phyloP scores from a whole-genome alignment of 1,139 yeast species.

The Yamadazyma sp. region DNA sequence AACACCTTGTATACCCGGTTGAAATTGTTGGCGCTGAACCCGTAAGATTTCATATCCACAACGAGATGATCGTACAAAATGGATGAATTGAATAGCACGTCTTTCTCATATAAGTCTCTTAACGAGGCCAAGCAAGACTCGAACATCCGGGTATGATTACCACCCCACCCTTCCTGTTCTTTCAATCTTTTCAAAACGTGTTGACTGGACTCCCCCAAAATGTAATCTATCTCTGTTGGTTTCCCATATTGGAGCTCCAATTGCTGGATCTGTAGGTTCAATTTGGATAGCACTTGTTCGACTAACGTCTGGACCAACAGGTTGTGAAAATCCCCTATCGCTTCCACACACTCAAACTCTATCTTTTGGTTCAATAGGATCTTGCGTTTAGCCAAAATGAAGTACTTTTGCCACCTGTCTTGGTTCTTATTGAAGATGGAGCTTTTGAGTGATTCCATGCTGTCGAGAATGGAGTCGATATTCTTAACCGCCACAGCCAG shows the following conservation, averaged over 20 bases:
- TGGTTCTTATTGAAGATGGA: slow-evolving; percentile 42
- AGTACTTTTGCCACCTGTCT: slow-evolving; percentile 48
- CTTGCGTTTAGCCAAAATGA: slow-evolving; percentile 59
- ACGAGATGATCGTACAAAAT: slow-evolving; percentile 44
- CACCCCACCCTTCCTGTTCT: slow-evolving; percentile 59
- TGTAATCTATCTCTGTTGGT: slow-evolving; percentile 52
- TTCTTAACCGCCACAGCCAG: slow-evolving; percentile 33
- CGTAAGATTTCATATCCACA: slow-evolving; percentile 26
- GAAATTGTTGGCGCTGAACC: slow-evolving; percentile 20
- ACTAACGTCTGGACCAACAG: slow-evolving; percentile 18
- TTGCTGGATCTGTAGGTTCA: slow-evolving; percentile 44
- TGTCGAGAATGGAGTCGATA: slow-evolving; percentile 37
- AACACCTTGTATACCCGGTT: slow-evolving; percentile 10
- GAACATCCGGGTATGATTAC: slow-evolving; percentile 39
- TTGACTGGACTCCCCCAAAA: slow-evolving; percentile 42
- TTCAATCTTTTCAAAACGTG: slow-evolving; percentile 43
- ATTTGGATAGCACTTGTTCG: slow-evolving; percentile 27
- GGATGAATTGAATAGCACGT: slow-evolving; percentile 56
- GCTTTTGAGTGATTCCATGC: slow-evolving; percentile 36
- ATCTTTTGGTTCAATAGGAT: slow-evolving; percentile 44
- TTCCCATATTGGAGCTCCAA: slow-evolving; percentile 51
- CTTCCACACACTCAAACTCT: slow-evolving; percentile 28
- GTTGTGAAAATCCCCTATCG: not conserved
- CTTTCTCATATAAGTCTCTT: slow-evolving; percentile 49
- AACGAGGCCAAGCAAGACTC: slow-evolving; percentile 41